Evolutionary conservation across 2,329 filamentous ascomycete genomes (phyloP).

Genomic region (Aspergillus neotritici): DNA sequence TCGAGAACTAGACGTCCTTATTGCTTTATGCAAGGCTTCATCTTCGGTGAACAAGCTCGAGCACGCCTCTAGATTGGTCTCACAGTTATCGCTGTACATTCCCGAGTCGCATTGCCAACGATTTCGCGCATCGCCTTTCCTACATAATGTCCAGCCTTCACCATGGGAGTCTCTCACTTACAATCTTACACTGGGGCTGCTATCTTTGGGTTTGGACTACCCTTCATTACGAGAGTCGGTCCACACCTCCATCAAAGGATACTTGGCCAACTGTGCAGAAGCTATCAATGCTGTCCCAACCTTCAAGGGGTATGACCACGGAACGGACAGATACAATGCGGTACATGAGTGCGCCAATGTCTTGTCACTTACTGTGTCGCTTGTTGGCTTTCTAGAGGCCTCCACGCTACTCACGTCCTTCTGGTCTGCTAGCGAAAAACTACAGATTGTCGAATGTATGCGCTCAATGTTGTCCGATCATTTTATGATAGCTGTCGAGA

Average conservation of each 20-base stretch:
- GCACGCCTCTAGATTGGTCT: constrained; percentile 71
- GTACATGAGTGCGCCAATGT: constrained; percentile 60
- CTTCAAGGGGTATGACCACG: constrained; percentile 54
- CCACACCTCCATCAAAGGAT: constrained; percentile 62
- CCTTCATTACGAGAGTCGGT: constrained; percentile 61
- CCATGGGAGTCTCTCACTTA: constrained; percentile 81
- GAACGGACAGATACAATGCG: constrained; percentile 30
- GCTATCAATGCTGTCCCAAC: constrained; percentile 54
- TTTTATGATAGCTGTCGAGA: constrained; percentile 81
- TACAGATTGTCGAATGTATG: constrained; percentile 66
- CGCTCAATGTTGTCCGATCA: constrained; percentile 71
- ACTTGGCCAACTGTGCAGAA: constrained; percentile 64
- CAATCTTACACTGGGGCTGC: constrained; percentile 70
- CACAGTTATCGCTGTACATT: constrained; percentile 76
- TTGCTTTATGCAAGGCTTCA: constrained; percentile 87
- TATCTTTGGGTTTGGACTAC: constrained; percentile 74
- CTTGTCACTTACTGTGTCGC: constrained; percentile 71
- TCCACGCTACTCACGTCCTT: constrained; percentile 72
- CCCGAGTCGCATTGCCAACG: constrained; percentile 75
- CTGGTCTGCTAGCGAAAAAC: constrained; percentile 69
- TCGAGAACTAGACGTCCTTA: constrained; percentile 83
- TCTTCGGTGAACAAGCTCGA: constrained; percentile 64
- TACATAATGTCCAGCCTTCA: constrained; percentile 76
- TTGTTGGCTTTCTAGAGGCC: constrained; percentile 87
- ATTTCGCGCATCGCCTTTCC: constrained; percentile 73